Percentiles rank a stretch among this genome's conserved stretches.
These are phyloP conservation scores for Aureobasidium sp. DNA, from an alignment of 2,329 filamentous ascomycete genomes.

Conservation along the genomic window DNA sequence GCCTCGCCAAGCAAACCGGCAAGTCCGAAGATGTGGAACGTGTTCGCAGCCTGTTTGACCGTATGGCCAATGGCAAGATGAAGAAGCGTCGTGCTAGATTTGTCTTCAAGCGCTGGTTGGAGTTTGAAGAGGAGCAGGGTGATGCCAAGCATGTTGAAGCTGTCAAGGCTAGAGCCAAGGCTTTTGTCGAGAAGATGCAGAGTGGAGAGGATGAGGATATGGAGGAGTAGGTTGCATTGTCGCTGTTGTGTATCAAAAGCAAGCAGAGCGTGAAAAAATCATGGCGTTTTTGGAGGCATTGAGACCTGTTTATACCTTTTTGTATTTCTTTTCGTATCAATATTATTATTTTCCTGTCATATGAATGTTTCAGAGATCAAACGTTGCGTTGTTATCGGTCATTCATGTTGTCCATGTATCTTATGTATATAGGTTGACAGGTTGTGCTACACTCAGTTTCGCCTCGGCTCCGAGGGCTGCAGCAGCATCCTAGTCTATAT, in stretches of 20 bases:
- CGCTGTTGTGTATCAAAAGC: too few relatives aligned
- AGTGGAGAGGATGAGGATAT: conserved; percentile 25
- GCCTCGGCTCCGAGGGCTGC: too few relatives aligned
- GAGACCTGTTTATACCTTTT: neutral
- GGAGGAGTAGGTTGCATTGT: conserved; percentile 6
- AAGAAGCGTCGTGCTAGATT: conserved; percentile 78
- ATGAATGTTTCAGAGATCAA: too few relatives aligned
- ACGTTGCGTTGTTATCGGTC: too few relatives aligned
- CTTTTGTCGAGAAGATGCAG: conserved; percentile 55
- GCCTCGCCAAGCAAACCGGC: conserved; percentile 41
- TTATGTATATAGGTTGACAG: too few relatives aligned
- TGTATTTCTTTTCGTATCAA: neutral
- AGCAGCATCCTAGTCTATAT: too few relatives aligned
- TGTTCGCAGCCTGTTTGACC: conserved; percentile 59
- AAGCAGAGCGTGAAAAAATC: neutral
- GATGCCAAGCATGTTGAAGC: conserved; percentile 62
- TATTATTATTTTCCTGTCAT: neutral
- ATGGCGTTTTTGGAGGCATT: neutral
- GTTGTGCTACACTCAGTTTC: too few relatives aligned
- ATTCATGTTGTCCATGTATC: too few relatives aligned
- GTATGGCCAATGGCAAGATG: conserved; percentile 57
- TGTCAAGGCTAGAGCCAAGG: conserved; percentile 62
- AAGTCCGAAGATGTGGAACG: conserved; percentile 56
- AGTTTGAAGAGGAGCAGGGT: conserved; percentile 71
- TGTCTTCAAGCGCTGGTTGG: conserved; percentile 87